Conservation (phyloP, 192 early-diverging fungal species). For the Jimgerdemannia lactiflua region DNA sequence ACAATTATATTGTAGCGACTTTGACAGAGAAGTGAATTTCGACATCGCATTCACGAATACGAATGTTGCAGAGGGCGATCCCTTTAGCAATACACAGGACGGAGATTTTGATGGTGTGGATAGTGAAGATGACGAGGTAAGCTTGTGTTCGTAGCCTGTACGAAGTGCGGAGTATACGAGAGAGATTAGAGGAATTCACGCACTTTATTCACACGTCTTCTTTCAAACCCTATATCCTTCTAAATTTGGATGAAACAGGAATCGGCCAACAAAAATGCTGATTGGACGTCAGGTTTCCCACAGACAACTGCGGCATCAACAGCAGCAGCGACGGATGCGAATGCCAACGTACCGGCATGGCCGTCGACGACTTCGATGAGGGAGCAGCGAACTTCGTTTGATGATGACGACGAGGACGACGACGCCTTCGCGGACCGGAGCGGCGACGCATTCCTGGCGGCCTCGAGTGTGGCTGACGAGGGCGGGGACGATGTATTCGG, state of each 20-base stretch:
- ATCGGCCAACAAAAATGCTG: constrained; percentile 8
- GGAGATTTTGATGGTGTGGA: neutral
- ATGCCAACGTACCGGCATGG: neutral
- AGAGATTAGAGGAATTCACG: neutral
- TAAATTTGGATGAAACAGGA: neutral
- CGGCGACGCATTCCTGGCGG: neutral
- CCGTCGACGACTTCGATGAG: neutral
- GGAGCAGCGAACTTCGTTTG: neutral
- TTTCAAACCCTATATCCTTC: neutral
- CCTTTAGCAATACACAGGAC: neutral
- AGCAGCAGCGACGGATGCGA: neutral
- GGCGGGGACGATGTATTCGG: constrained; percentile 22
- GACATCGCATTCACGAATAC: neutral
- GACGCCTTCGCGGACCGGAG: neutral
- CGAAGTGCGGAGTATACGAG: neutral
- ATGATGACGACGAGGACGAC: constrained; percentile 16
- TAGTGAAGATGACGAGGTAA: constrained; percentile 18
- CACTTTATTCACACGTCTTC: no score
- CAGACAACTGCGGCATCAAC: constrained; percentile 2
- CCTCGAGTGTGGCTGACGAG: constrained; percentile 1
- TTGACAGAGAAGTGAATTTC: neutral
- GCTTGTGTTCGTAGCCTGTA: no score
- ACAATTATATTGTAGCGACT: neutral
- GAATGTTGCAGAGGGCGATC: neutral
- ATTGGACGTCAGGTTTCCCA: constrained; percentile 17